Conservation (phyloP, 1,284 basidiomycete genomes). For the Irpex sp. region DNA sequence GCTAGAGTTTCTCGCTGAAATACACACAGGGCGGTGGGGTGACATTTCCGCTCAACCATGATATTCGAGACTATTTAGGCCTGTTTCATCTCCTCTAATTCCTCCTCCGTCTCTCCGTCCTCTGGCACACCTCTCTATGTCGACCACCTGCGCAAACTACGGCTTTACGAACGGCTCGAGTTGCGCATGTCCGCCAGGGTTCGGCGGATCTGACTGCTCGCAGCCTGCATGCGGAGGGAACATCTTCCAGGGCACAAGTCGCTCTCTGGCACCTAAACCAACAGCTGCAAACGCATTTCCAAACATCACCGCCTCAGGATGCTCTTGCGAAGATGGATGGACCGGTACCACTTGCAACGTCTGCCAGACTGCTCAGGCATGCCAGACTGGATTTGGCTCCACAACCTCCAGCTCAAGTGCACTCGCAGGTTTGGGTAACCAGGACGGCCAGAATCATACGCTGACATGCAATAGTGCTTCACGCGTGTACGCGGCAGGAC, state of each 20-base stretch:
- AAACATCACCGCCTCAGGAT: slow-evolving; percentile 61
- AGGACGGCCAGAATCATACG: slow-evolving; percentile 47
- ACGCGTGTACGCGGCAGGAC: slow-evolving; percentile 59
- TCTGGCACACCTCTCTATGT: not conserved
- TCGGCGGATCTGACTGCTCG: slow-evolving; percentile 68
- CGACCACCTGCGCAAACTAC: slow-evolving; percentile 62
- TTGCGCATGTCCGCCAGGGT: slow-evolving; percentile 77
- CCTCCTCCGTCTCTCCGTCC: not conserved
- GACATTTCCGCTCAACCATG: not conserved
- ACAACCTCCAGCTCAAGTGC: slow-evolving; percentile 21
- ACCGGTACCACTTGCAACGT: slow-evolving; percentile 76
- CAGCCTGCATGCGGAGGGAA: slow-evolving; percentile 75
- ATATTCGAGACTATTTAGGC: not conserved
- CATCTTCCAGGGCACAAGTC: slow-evolving; percentile 66
- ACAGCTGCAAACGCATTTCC: slow-evolving; percentile 39
- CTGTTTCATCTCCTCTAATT: not conserved
- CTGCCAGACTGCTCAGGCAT: slow-evolving; percentile 58
- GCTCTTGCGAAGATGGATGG: slow-evolving; percentile 73
- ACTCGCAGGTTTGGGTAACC: slow-evolving; percentile 11
- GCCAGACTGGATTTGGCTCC: slow-evolving; percentile 51
- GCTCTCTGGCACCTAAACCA: slow-evolving; percentile 40
- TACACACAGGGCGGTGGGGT: not conserved
- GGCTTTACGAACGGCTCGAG: slow-evolving; percentile 50
- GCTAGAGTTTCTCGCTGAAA: not conserved
- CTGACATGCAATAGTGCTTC: slow-evolving; percentile 61